A percentile compares a stretch with the other conserved stretches of the same genome.
Conservation (phyloP, 192 early-diverging fungal genomes). For the Backusella psychrophila region DNA sequence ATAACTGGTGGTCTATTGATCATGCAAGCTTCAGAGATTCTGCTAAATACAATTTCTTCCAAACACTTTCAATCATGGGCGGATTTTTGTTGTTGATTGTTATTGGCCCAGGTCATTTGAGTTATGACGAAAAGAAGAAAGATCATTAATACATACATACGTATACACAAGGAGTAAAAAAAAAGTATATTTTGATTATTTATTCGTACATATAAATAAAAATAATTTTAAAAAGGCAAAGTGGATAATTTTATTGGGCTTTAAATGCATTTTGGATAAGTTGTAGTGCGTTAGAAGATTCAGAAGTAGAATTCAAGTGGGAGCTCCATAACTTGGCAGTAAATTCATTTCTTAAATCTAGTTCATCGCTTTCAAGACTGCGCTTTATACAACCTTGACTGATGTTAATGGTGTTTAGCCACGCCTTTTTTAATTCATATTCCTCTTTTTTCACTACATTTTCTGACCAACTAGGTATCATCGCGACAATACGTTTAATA, state of each 20-base stretch:
- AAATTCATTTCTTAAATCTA: neutral
- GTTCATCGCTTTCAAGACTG: neutral
- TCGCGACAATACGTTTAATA: slow-evolving; percentile 14
- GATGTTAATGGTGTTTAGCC: slow-evolving; percentile 19
- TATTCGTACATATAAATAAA: neutral
- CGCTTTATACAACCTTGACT: neutral
- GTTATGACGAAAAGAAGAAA: slow-evolving; percentile 38
- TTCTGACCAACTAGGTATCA: slow-evolving; percentile 34
- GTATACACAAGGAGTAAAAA: neutral
- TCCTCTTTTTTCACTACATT: slow-evolving; percentile 32
- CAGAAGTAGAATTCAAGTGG: neutral
- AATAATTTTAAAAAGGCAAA: neutral
- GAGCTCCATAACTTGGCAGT: neutral
- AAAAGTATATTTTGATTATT: neutral
- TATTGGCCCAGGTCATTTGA: slow-evolving; percentile 62
- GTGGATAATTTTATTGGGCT: neutral
- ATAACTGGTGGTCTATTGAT: slow-evolving; percentile 88
- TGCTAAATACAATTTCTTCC: slow-evolving; percentile 98
- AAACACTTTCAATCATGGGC: slow-evolving; percentile 83
- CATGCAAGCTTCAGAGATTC: slow-evolving; percentile 77
- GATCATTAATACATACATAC: neutral
- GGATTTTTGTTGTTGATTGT: slow-evolving; percentile 91
- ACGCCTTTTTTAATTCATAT: slow-evolving; percentile 37
- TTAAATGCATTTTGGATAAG: slow-evolving; percentile 5
- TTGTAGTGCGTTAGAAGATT: neutral